These are phyloP conservation scores for Tubosaeta brunneosetosa DNA, from an alignment of 768 basidiomycete genomes.

Conservation along the genomic window DNA sequence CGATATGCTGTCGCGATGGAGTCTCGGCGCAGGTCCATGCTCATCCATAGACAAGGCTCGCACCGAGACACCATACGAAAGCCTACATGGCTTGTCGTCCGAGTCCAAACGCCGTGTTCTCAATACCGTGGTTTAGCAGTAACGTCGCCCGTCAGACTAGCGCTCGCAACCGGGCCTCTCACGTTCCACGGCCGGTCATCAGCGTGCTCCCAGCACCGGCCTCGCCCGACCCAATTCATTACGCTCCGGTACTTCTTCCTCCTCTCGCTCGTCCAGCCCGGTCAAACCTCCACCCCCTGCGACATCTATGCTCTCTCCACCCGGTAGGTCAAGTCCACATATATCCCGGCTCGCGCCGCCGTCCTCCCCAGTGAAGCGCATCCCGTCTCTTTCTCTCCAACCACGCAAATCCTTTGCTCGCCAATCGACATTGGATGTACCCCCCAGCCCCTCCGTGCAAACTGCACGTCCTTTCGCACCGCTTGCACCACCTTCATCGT, in stretches of 20 bases:
- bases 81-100: too few species aligned
- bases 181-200: slow-evolving; percentile 46
- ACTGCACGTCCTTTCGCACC: slow-evolving; percentile 25
- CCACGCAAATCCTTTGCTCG: slow-evolving; percentile 49
- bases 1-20: too few species aligned
- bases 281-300: slow-evolving; percentile 37
- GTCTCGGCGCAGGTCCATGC: too few species aligned
- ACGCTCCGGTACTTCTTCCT: slow-evolving; percentile 47
- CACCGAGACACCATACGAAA: too few species aligned
- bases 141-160: too few species aligned
- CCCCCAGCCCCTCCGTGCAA: slow-evolving; percentile 26
- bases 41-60: too few species aligned
- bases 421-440: slow-evolving; percentile 34
- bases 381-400: slow-evolving; percentile 42
- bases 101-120: too few species aligned
- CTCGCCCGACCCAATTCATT: slow-evolving; percentile 37
- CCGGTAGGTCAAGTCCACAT: slow-evolving; percentile 25
- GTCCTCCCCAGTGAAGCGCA: slow-evolving; percentile 58
- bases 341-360: slow-evolving; percentile 30
- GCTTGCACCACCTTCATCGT: too few species aligned
- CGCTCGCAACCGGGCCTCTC: slow-evolving; percentile 23
- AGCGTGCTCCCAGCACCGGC: slow-evolving; percentile 53
- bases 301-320: slow-evolving; percentile 26
- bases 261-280: slow-evolving; percentile 66
- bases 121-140: too few species aligned